These are phyloP conservation scores for Curvularia eragrostidis DNA, from an alignment of 2,329 filamentous ascomycete genomes.

Conservation along the genomic window DNA sequence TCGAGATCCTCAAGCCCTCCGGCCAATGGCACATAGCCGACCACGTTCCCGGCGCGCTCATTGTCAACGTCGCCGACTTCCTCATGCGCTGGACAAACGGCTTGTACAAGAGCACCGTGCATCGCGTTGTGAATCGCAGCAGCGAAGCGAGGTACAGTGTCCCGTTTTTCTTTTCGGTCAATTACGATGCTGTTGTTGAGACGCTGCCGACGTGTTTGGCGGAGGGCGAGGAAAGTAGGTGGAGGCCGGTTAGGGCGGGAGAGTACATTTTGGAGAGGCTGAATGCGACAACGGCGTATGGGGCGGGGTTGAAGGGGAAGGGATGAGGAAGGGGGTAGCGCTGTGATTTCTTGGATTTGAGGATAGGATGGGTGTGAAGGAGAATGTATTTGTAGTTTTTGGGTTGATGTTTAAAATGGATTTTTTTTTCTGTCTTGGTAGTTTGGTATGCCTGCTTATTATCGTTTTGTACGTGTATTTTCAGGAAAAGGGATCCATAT, in stretches of 20 bases:
- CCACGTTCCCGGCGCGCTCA: constrained; percentile 54
- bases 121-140: constrained; percentile 54
- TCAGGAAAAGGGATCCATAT: too few species aligned
- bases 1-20: constrained; percentile 45
- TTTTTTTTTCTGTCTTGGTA: neutral
- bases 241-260: constrained; percentile 48
- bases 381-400: neutral
- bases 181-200: constrained; percentile 51
- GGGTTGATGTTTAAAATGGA: neutral
- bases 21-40: constrained; percentile 42
- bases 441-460: too few species aligned
- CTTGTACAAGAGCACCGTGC: constrained; percentile 58
- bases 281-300: constrained; percentile 44
- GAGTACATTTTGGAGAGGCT: constrained; percentile 52
- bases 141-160: constrained; percentile 53
- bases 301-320: constrained; percentile 26
- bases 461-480: too few species aligned
- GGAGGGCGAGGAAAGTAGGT: constrained; percentile 42
- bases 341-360: too few species aligned
- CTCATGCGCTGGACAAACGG: constrained; percentile 61
- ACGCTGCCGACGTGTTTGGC: constrained; percentile 49
- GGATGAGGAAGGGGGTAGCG: too few species aligned
- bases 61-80: constrained; percentile 62
- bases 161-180: constrained; percentile 57
- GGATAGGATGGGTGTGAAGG: neutral